These are phyloP conservation scores for Aspergillus sp. DNA, from an alignment of 2,329 filamentous ascomycete genomes.

Conservation along the genomic window DNA sequence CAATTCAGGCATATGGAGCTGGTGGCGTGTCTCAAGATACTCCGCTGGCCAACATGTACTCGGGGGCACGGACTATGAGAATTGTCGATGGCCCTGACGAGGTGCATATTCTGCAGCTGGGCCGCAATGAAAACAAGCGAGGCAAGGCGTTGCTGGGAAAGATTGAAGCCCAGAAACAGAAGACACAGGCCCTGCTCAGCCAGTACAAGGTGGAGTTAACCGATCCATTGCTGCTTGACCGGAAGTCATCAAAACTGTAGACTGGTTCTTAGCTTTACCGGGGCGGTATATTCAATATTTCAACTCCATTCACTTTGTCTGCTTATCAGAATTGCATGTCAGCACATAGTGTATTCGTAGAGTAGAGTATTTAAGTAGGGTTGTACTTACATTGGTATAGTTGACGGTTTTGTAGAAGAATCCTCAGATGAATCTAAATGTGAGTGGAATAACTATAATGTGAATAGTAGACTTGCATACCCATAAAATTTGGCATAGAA, in stretches of 20 bases:
- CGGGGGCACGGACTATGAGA: conserved; percentile 74
- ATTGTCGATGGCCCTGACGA: conserved; percentile 95
- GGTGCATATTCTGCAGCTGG: conserved; percentile 70
- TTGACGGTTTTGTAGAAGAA: no score
- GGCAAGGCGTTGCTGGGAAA: conserved; percentile 32
- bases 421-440: no score
- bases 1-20: conserved; percentile 87
- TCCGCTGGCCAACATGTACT: conserved; percentile 81
- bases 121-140: conserved; percentile 56
- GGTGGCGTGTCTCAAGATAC: conserved; percentile 93
- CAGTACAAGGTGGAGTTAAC: background rate
- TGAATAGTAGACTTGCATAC: no score
- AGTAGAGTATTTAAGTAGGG: no score
- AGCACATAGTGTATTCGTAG: no score
- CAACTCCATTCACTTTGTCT: no score
- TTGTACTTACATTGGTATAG: no score
- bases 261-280: no score
- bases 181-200: background rate
- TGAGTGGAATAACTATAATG: no score
- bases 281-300: no score
- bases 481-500: no score
- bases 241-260: background rate
- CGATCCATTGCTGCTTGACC: conserved; percentile 2
- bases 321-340: no score
- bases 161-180: conserved; percentile 5